A percentile compares a stretch with the other conserved stretches of the same genome.
Conservation (phyloP, 495 filamentous ascomycete species). For the Hamigera avellanea region DNA sequence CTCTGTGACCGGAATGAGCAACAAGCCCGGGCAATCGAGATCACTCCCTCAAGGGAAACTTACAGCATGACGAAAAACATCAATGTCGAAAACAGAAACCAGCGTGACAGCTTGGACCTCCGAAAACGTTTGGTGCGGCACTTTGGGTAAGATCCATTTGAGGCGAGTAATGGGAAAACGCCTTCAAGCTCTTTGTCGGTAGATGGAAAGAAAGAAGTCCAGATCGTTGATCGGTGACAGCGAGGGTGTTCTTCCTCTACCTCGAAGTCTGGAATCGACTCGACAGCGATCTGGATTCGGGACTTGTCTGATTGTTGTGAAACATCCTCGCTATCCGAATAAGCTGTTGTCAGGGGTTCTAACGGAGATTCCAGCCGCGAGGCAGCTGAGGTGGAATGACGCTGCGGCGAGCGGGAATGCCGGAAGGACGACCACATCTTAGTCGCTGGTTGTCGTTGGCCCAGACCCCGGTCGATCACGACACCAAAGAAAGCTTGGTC, state of each 20-base stretch:
- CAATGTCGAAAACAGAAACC: constrained; percentile 10
- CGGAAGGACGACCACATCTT: too few relatives aligned
- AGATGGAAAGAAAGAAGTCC: constrained; percentile 3
- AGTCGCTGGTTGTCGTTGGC: too few relatives aligned
- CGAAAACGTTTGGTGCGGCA: neutral
- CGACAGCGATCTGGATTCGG: neutral
- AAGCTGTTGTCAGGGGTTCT: too few relatives aligned
- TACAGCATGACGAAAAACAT: constrained; percentile 29
- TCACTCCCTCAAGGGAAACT: constrained; percentile 6
- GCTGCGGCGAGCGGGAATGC: too few relatives aligned
- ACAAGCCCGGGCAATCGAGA: too few relatives aligned
- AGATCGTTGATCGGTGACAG: neutral
- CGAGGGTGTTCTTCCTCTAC: neutral
- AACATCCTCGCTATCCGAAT: too few relatives aligned
- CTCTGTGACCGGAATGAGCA: constrained; percentile 13
- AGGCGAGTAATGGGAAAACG: constrained; percentile 12
- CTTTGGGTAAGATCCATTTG: neutral
- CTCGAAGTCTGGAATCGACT: neutral
- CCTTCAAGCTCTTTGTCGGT: constrained; percentile 4
- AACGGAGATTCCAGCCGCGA: too few relatives aligned
- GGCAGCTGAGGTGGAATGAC: too few relatives aligned
- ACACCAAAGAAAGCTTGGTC: neutral
- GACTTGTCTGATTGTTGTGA: neutral
- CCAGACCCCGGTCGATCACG: neutral
- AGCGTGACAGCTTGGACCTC: constrained; percentile 3